Percentiles rank a stretch among this genome's conserved stretches.
Conservation (phyloP, 805 yeast genomes). For the Metschnikowia henanensis region DNA sequence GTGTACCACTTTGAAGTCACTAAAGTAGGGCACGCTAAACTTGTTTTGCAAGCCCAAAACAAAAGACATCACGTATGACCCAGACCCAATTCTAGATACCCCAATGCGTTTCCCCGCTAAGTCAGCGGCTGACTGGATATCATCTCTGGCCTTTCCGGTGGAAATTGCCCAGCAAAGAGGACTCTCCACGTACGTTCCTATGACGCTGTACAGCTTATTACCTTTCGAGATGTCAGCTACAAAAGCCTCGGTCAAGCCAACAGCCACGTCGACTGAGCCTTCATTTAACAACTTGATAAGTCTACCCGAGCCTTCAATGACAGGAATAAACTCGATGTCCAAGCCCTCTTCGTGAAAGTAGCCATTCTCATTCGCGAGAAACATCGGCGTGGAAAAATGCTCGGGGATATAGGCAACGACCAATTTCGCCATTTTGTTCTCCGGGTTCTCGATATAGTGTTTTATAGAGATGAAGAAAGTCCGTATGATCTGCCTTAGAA, state of each 20-base stretch:
- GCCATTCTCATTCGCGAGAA: slow-evolving; percentile 63
- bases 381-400: slow-evolving; percentile 87
- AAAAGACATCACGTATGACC: slow-evolving; percentile 88
- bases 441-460: neutral
- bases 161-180: slow-evolving; percentile 92
- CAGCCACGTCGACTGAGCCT: slow-evolving; percentile 70
- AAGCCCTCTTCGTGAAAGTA: slow-evolving; percentile 51
- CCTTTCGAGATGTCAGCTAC: slow-evolving; percentile 81
- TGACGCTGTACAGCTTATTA: slow-evolving; percentile 57
- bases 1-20: slow-evolving; percentile 55
- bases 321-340: slow-evolving; percentile 63
- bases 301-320: slow-evolving; percentile 87
- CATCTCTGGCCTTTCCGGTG: slow-evolving; percentile 65
- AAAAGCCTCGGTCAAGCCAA: slow-evolving; percentile 92
- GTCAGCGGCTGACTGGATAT: slow-evolving; percentile 49
- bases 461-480: neutral
- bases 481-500: neutral
- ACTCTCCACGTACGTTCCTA: slow-evolving; percentile 82
- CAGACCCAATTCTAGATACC: slow-evolving; percentile 85
- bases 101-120: slow-evolving; percentile 68
- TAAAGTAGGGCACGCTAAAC: slow-evolving; percentile 52
- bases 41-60: slow-evolving; percentile 67
- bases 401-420: slow-evolving; percentile 87
- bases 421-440: slow-evolving; percentile 9
- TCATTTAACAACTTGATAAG: slow-evolving; percentile 69